Base-by-base conservation (phyloP, 2,329 filamentous ascomycete genomes). In the Diaporthe destruens region DNA sequence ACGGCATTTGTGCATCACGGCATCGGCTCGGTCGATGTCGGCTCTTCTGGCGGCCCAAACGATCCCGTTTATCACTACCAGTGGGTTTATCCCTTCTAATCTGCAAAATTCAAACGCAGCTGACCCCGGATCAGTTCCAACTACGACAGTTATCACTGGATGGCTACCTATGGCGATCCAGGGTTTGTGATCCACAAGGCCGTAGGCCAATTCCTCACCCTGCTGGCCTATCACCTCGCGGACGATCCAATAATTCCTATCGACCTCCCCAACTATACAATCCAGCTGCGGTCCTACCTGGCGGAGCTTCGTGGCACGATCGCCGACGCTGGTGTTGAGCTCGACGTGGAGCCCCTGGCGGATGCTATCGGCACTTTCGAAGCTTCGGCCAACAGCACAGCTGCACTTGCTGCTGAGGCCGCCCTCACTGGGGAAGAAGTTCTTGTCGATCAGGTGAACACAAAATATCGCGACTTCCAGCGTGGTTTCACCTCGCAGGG, bases 91-190 rank as follows among this genome's bases (percentile, higher is more conserved):
- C 0, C 0, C 16, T 32, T 7, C 12, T 14, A 7, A 9, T 12
- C 44, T 9, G 18, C 29, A 11, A 12, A n/a, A 6, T 5, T 5
- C 2, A 11, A 32, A 29, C 78, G 81, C 1, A 84, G 91, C 0
- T 86, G 94, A 3, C 94, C 94, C 79, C 92, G 94, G 77, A 98
- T 97, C 81, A 95, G 98, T 83, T 92, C 91, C 80, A 97, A 98
- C 84, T 97, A 97, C 81, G 95, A 98, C 80, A 94, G 91, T 78
- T 96, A 95, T 81, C 86, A 93, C 81, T 98, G 95, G 95, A 97
- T 97, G 94, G 87, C 91, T 70, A 88, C 87, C 34, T 96, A 89
- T 75, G 94, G 94, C 54, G 95, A 98, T 77, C 86, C 86, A 1
- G 88, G 86, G 25, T 91, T 90, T 71, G 44, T 36, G 9, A 44